These are phyloP conservation scores for Cryptococcus sp. DNA, from an alignment of 1,284 basidiomycete genomes.

Conservation along the genomic window DNA sequence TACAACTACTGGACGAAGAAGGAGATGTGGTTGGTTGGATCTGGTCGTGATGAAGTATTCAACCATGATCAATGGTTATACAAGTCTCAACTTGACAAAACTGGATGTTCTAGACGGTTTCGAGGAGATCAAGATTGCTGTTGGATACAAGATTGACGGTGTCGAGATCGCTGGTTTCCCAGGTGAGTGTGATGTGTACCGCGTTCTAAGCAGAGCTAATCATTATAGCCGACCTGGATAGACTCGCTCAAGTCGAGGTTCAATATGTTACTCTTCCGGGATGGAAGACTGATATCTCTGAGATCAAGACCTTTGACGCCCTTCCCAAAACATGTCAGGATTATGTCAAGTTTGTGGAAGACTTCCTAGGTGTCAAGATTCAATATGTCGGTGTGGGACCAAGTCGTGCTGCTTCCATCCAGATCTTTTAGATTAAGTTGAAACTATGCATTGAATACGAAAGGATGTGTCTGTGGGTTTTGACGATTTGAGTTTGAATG, in stretches of 20 bases:
- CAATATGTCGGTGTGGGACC: conserved; percentile 53
- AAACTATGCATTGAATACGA: neutral
- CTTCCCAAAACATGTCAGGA: conserved; percentile 80
- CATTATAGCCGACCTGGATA: conserved; percentile 76
- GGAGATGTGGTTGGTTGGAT: conserved; percentile 97
- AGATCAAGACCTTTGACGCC: conserved; percentile 63
- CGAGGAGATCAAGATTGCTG: conserved; percentile 81
- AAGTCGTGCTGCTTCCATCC: conserved; percentile 43
- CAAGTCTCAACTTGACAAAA: conserved; percentile 89
- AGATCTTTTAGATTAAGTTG: conserved; percentile 10
- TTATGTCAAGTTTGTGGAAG: conserved; percentile 86
- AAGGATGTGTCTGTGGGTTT: too few relatives aligned
- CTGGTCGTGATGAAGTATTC: conserved; percentile 92
- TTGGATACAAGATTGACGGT: conserved; percentile 74
- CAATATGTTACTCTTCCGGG: conserved; percentile 87
- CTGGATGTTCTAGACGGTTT: conserved; percentile 87
- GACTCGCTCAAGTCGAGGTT: conserved; percentile 76
- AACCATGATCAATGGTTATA: conserved; percentile 92
- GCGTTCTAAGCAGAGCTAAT: neutral
- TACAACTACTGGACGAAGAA: conserved; percentile 81
- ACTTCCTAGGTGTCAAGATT: conserved; percentile 70
- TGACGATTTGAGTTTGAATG: too few relatives aligned
- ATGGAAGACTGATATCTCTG: conserved; percentile 79
- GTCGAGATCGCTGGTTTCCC: conserved; percentile 82
- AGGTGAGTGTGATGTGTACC: conserved; percentile 63